Evolutionary conservation across 495 filamentous ascomycete genomes (phyloP).

Genomic region (Schizothecium vesticola): DNA sequence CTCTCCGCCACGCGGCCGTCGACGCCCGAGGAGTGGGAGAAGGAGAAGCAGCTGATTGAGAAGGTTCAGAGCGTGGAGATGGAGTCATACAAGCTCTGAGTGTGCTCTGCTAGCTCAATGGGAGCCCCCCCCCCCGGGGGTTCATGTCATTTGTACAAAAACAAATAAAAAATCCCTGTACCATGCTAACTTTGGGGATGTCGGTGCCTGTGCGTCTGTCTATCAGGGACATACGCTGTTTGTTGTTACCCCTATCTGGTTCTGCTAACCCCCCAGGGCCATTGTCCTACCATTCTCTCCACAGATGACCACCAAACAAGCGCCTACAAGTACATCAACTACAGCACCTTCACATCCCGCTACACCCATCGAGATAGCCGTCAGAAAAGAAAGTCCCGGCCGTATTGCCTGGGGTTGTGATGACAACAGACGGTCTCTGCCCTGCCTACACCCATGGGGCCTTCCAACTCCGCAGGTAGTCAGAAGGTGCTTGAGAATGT

Average conservation of each 20-base stretch:
- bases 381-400: too few species aligned
- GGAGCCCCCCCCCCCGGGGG: not conserved
- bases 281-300: not conserved
- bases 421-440: too few species aligned
- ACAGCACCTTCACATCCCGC: not conserved
- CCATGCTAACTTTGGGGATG: not conserved
- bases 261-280: not conserved
- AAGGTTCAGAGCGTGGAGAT: not conserved
- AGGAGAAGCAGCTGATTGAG: slow-evolving; percentile 15
- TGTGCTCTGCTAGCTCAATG: not conserved
- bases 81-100: slow-evolving; percentile 3
- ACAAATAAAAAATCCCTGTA: not conserved
- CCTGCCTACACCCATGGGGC: too few species aligned
- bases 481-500: too few species aligned
- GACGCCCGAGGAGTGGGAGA: slow-evolving; percentile 44
- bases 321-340: not conserved
- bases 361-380: not conserved
- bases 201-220: not conserved
- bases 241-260: not conserved
- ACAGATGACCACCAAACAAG: too few species aligned
- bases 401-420: too few species aligned
- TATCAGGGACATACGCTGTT: not conserved
- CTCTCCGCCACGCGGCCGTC: slow-evolving; percentile 67
- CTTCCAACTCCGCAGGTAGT: too few species aligned
- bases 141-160: not conserved